Evolutionary conservation across 1,284 basidiomycete species (phyloP).

Genomic region (Paramarasmius palmivorus): DNA sequence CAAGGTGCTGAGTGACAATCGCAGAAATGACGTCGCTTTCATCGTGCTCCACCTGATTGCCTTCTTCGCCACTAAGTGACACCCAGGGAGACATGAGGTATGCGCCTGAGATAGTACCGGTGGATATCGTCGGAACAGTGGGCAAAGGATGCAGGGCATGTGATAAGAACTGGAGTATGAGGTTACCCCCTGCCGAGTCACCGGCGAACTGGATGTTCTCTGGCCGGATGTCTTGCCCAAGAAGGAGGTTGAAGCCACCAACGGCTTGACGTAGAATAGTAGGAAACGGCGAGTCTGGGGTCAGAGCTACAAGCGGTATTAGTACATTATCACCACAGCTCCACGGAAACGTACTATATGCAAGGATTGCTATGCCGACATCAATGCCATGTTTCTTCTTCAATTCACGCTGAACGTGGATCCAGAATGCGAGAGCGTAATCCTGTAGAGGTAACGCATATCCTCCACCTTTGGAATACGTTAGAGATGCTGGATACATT

Average conservation of each 20-base stretch:
- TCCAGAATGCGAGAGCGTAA: constrained; percentile 14
- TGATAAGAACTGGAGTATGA: constrained; percentile 30
- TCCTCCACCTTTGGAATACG: constrained; percentile 13
- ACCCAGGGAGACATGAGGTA: constrained; percentile 36
- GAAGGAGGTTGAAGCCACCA: constrained; percentile 15
- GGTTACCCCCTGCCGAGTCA: constrained; percentile 38
- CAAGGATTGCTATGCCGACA: constrained; percentile 16
- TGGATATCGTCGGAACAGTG: constrained; percentile 15
- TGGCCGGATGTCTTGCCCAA: constrained; percentile 17
- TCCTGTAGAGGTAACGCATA: constrained; percentile 13
- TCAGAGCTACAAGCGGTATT: constrained; percentile 13
- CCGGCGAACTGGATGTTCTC: constrained; percentile 25
- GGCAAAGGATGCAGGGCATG: constrained; percentile 33
- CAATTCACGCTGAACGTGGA: constrained; percentile 10
- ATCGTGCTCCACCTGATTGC: constrained; percentile 18
- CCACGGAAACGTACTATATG: constrained; percentile 11
- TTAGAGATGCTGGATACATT: not conserved
- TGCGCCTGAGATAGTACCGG: constrained; percentile 23
- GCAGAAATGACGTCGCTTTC: constrained; percentile 17
- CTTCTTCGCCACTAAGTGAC: constrained; percentile 17
- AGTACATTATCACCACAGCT: not conserved
- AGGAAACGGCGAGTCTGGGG: constrained; percentile 19
- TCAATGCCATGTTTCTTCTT: constrained; percentile 6
- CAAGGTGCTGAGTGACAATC: constrained; percentile 13
- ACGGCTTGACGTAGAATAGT: constrained; percentile 21